Base-by-base conservation (phyloP, 2,329 filamentous ascomycete genomes). In the Fusarium torulosum region DNA sequence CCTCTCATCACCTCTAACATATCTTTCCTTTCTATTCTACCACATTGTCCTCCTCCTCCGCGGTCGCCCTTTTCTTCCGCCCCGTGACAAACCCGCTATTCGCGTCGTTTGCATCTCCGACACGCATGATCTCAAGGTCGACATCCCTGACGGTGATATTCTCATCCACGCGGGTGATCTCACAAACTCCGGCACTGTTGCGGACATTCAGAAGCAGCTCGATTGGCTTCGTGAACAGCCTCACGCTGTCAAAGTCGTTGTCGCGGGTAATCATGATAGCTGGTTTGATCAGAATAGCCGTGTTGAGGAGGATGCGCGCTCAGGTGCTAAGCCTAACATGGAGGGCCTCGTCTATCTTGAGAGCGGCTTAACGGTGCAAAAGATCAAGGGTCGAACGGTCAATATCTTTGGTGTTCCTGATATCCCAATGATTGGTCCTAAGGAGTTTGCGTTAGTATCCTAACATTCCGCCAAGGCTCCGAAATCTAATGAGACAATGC, bases 101-200 rank as follows among this genome's bases (percentile, higher is more conserved):
- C 89, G 89, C 61, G 85, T 97, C 25, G 92, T 97, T 66, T 97
- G 93, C 79, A 88, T 97, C 67, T 95, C 93, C 11, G 95, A 97
- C 79, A 97, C 95, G 0, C 95, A 97, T 80, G 88, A 87, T 61
- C 83, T 85, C 41, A 83, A 84, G 11, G 80, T 87, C 9, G 71
- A 78, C 19, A 83, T 96, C 1, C 93, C 94, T 0, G 79, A 85
- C 11, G 94, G 94, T 56, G 94, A 97, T 77, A 83, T 97, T 21
- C 86, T 98, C 47, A 91, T 98, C 71, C 95, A 97, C 75, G 92
- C 93, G 3, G 95, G 95, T 37, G 95, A 98, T 79, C 83, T 97
- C 73, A 91, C 90, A 53, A 89, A 93, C 70, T 82, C 83, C 21
- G 95, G 95, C 38, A 91, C 88, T 10, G 85, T 88, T 1, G 82